A percentile compares a stretch with the other conserved stretches of the same genome.
Evolutionary conservation across 2,329 filamentous ascomycete genomes (phyloP).

Genomic region (Colletotrichum musicola): DNA sequence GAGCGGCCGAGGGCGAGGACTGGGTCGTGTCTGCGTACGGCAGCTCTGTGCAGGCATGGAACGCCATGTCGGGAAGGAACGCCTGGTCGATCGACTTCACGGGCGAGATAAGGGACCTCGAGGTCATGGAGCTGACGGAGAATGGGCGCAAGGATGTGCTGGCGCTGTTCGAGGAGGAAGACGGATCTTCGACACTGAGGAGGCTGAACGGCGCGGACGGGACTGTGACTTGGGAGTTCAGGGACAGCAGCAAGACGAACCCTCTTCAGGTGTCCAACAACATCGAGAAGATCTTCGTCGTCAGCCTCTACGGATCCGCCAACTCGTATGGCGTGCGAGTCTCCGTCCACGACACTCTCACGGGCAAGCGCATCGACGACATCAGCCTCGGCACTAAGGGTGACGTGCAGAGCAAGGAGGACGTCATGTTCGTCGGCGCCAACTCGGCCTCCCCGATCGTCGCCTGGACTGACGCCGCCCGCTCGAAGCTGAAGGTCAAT

Average conservation of each 20-base stretch:
- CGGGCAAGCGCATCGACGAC: constrained; percentile 79
- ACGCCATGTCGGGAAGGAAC: constrained; percentile 82
- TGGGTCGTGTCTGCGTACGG: constrained; percentile 82
- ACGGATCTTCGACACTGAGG: constrained; percentile 70
- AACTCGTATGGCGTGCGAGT: constrained; percentile 83
- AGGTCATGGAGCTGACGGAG: constrained; percentile 80
- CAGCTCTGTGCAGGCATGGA: constrained; percentile 81
- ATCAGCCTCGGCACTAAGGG: constrained; percentile 79
- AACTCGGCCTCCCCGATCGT: constrained; percentile 82
- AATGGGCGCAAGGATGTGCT: constrained; percentile 77
- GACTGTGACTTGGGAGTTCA: constrained; percentile 82
- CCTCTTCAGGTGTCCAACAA: constrained; percentile 83
- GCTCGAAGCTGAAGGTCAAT: constrained; percentile 76
- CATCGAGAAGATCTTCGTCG: constrained; percentile 78
- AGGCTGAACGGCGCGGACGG: constrained; percentile 81
- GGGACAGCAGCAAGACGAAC: constrained; percentile 74
- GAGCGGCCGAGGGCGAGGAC: constrained; percentile 83
- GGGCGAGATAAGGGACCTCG: constrained; percentile 75
- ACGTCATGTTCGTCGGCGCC: constrained; percentile 80
- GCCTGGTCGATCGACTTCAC: constrained; percentile 77
- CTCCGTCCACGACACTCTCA: constrained; percentile 77
- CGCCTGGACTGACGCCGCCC: constrained; percentile 77
- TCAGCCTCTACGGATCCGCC: constrained; percentile 78
- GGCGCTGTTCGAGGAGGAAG: constrained; percentile 73
- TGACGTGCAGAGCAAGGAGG: constrained; percentile 73